Percentiles rank a stretch among this genome's conserved stretches.
phyloP scores from a whole-genome alignment of 1,284 basidiomycete species.

The Ceratobasidium sp. region DNA sequence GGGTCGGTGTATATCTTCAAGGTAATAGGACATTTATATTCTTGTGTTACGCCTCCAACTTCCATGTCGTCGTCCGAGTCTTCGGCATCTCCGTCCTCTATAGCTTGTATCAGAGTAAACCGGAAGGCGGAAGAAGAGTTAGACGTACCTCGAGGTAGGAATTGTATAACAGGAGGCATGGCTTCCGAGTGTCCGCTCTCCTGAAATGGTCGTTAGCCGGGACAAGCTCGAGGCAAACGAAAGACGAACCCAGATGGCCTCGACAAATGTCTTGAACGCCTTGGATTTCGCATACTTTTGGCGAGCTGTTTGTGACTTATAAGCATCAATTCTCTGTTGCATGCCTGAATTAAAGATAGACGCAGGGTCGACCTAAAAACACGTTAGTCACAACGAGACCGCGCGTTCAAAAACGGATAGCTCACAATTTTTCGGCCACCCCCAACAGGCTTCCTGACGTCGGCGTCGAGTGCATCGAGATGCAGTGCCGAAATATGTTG shows the following conservation, averaged over 20 bases:
- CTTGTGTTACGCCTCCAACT: constrained; percentile 84
- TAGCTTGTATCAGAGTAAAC: constrained; percentile 13
- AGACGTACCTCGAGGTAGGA: constrained; percentile 74
- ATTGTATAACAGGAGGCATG: constrained; percentile 82
- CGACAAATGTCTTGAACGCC: constrained; percentile 73
- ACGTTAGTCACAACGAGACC: background rate
- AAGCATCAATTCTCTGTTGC: constrained; percentile 62
- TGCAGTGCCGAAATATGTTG: constrained; percentile 70
- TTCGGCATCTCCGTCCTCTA: constrained; percentile 81
- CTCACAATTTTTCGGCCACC: constrained; percentile 71
- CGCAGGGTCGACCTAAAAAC: constrained; percentile 63
- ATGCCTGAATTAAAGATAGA: constrained; percentile 64
- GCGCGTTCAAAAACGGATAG: background rate
- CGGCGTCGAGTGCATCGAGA: constrained; percentile 64
- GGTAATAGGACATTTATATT: constrained; percentile 84
- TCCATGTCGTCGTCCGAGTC: constrained; percentile 82
- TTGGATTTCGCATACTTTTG: constrained; percentile 79
- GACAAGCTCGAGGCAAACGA: background rate
- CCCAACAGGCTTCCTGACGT: constrained; percentile 68
- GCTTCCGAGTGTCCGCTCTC: constrained; percentile 75
- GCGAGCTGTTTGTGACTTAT: constrained; percentile 71
- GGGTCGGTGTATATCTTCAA: constrained; percentile 75
- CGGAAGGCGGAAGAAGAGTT: background rate
- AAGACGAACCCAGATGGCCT: constrained; percentile 74
- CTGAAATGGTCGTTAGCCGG: constrained; percentile 57